Conservation (phyloP, 768 basidiomycete species). For the Coprinellus micaceus region DNA sequence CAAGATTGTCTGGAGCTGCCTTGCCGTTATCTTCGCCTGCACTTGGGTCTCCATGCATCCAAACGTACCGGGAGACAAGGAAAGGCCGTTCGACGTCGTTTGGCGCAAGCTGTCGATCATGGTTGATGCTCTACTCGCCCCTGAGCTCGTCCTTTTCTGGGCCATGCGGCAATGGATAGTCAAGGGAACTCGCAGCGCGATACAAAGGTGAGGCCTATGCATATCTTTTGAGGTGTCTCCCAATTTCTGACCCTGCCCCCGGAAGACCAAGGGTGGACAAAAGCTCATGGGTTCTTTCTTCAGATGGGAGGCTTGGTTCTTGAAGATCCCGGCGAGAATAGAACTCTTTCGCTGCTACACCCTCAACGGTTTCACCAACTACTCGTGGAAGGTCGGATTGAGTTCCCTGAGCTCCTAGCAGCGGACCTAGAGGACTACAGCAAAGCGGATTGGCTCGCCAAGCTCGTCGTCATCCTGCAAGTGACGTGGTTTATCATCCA, state of each 20-base stretch:
- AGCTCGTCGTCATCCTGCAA: slow-evolving; percentile 20
- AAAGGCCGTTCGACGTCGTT: not conserved
- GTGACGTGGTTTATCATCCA: slow-evolving; percentile 20
- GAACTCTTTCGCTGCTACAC: slow-evolving; percentile 1
- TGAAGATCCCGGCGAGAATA: not conserved
- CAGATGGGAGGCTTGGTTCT: slow-evolving; percentile 13
- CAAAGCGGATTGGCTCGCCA: slow-evolving; percentile 23
- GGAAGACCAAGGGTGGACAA: slow-evolving; percentile 10
- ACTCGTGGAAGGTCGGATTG: not conserved
- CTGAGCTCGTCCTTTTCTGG: slow-evolving; percentile 5
- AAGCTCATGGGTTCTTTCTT: slow-evolving; percentile 11
- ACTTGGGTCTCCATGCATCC: slow-evolving; percentile 21
- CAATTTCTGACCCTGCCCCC: not conserved
- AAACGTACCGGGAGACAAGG: slow-evolving; percentile 16
- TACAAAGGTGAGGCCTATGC: not conserved
- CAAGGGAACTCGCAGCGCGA: not conserved
- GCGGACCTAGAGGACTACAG: slow-evolving; percentile 22
- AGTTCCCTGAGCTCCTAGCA: slow-evolving; percentile 9
- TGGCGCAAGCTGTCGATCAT: not conserved
- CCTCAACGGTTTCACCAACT: not conserved
- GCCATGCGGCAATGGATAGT: slow-evolving; percentile 8
- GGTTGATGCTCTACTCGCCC: not conserved
- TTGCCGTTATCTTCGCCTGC: slow-evolving; percentile 19
- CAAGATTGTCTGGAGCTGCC: slow-evolving; percentile 18
- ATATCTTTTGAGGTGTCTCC: not conserved